Conservation (phyloP, 805 yeast genomes). For the Cyberlindnera japonica region DNA sequence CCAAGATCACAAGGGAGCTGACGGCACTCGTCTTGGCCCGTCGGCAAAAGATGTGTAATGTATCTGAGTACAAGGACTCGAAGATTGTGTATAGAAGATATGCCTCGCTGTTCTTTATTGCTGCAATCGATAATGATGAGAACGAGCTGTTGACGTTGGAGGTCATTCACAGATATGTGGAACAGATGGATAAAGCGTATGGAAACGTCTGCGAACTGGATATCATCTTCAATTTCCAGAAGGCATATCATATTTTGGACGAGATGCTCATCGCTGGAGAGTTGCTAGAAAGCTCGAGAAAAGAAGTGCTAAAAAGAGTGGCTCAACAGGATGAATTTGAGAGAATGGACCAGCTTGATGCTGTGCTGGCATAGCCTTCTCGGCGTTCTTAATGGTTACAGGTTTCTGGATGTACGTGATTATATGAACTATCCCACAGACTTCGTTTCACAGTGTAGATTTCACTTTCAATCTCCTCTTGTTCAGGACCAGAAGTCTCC, state of each 20-base stretch:
- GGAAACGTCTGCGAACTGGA: constrained; percentile 97
- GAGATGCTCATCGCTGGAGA: constrained; percentile 88
- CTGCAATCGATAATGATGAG: constrained; percentile 78
- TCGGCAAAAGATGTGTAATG: constrained; percentile 81
- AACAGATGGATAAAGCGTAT: constrained; percentile 92
- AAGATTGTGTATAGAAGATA: constrained; percentile 89
- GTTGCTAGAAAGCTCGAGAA: constrained; percentile 75
- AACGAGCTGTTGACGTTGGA: constrained; percentile 87
- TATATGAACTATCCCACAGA: too few relatives aligned
- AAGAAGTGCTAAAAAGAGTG: constrained; percentile 73
- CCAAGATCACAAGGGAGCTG: constrained; percentile 77
- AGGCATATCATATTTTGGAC: constrained; percentile 88
- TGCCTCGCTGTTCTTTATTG: constrained; percentile 87
- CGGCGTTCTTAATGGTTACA: too few relatives aligned
- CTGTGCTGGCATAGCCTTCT: constrained; percentile 32
- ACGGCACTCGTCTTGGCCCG: constrained; percentile 82
- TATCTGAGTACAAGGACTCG: constrained; percentile 41
- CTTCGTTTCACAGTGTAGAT: too few relatives aligned
- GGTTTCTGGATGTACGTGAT: too few relatives aligned
- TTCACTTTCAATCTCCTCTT: too few relatives aligned
- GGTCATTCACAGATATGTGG: constrained; percentile 87
- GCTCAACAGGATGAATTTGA: constrained; percentile 87
- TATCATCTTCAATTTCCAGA: constrained; percentile 91
- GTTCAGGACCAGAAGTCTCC: too few relatives aligned
- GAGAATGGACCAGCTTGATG: constrained; percentile 59